A percentile compares a stretch with the other conserved stretches of the same genome.
Evolutionary conservation across 2,329 filamentous ascomycete genomes (phyloP).

Genomic region (Xylaria sp.): DNA sequence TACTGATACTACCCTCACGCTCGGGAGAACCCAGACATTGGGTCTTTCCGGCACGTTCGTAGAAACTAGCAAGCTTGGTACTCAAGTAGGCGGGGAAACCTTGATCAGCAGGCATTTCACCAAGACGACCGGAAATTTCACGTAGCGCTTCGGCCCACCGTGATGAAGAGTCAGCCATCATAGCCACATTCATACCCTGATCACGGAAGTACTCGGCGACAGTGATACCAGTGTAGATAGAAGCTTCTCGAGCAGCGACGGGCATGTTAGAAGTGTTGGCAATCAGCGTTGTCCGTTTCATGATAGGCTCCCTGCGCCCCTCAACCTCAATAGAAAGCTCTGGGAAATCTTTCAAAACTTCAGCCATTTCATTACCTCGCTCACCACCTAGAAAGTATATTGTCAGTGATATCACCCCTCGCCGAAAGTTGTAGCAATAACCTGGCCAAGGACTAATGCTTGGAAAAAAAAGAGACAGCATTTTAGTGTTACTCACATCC

Average conservation of each 20-base stretch:
- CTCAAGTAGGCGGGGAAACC: slow-evolving; percentile 98
- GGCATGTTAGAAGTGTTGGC: slow-evolving; percentile 99
- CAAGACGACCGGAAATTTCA: slow-evolving; percentile 97
- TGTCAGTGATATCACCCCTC: slow-evolving; percentile 11
- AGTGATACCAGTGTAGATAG: slow-evolving; percentile 96
- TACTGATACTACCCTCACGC: slow-evolving; percentile 91
- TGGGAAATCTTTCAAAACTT: slow-evolving; percentile 99
- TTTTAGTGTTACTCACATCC: slow-evolving; percentile 64
- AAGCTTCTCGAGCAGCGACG: slow-evolving; percentile 96
- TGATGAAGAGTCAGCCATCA: slow-evolving; percentile 99
- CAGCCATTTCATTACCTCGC: slow-evolving; percentile 99
- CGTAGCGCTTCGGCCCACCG: slow-evolving; percentile 98
- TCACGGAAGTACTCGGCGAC: slow-evolving; percentile 98
- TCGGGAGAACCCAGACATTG: slow-evolving; percentile 88
- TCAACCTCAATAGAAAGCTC: slow-evolving; percentile 96
- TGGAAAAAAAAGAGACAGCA: neutral
- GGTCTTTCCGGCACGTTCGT: slow-evolving; percentile 95
- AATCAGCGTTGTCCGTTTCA: slow-evolving; percentile 99
- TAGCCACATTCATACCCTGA: slow-evolving; percentile 95
- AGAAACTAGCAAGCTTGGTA: slow-evolving; percentile 98
- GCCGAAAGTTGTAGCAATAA: neutral
- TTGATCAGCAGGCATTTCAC: slow-evolving; percentile 99
- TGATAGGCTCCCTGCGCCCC: slow-evolving; percentile 96
- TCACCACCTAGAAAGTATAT: slow-evolving; percentile 66
- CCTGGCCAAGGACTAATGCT: neutral